Percentiles rank a stretch among this genome's conserved stretches.
Evolutionary conservation across 108 stramenopile genomes (phyloP).

Genomic region (Nannochloropsis granulata): DNA sequence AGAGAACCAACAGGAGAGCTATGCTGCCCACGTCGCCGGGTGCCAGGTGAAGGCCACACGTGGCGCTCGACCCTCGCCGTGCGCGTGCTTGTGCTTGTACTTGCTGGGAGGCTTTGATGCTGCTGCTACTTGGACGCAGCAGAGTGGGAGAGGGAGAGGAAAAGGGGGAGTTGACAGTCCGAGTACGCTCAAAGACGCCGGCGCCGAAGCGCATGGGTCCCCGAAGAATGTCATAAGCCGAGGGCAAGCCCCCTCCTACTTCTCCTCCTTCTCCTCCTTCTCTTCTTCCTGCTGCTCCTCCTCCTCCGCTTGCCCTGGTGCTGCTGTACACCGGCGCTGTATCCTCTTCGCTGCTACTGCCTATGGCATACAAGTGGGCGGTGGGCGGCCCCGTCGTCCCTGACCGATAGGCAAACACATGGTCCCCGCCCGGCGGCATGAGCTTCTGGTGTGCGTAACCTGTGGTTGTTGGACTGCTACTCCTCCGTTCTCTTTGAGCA

Average conservation of each 20-base stretch:
- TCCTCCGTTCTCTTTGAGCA: not conserved
- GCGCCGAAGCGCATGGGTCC: not conserved
- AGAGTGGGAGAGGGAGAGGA: not conserved
- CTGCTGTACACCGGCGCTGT: no score
- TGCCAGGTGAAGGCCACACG: not conserved
- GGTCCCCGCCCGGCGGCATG: not conserved
- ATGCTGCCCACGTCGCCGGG: conserved; percentile 50
- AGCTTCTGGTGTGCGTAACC: not conserved
- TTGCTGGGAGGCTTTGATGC: no score
- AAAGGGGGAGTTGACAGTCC: not conserved
- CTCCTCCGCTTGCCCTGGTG: no score
- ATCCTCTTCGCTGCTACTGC: no score
- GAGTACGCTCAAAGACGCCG: not conserved
- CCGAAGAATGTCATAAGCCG: not conserved
- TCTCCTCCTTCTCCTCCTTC: no score
- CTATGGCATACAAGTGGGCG: no score
- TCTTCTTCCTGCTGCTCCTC: no score
- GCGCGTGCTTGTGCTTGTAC: not conserved
- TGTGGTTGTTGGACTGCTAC: not conserved
- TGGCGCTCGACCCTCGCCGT: not conserved
- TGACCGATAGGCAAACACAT: not conserved
- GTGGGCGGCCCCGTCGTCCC: not conserved
- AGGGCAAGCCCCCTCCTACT: not conserved
- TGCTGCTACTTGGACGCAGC: not conserved
- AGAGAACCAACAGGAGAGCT: conserved; percentile 71